Evolutionary conservation across 1,284 basidiomycete genomes (phyloP).

Genomic region (Ustilago sp.): DNA sequence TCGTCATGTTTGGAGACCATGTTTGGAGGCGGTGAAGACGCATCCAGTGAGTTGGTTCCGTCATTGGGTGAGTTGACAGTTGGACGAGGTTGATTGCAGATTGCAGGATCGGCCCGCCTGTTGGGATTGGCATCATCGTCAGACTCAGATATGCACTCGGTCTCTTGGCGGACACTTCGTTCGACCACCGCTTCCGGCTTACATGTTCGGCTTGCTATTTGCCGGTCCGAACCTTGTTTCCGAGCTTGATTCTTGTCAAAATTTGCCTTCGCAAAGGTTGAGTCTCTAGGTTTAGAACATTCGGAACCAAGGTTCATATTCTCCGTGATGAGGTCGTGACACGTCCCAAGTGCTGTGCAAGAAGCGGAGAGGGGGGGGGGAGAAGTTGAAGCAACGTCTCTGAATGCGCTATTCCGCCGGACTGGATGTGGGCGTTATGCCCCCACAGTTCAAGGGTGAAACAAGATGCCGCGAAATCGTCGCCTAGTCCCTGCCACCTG

Average conservation of each 20-base stretch:
- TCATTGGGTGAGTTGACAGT: neutral
- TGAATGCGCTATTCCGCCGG: neutral
- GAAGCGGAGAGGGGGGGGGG: neutral
- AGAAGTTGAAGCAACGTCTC: conserved; percentile 6
- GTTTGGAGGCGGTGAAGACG: neutral
- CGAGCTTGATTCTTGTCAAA: neutral
- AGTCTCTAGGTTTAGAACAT: neutral
- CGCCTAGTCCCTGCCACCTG: too few species aligned
- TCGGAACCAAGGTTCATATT: neutral
- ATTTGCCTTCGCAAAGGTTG: neutral
- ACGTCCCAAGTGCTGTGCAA: neutral
- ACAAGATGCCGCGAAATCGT: too few species aligned
- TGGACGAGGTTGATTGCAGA: too few species aligned
- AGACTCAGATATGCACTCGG: neutral
- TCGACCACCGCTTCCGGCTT: neutral
- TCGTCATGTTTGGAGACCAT: neutral
- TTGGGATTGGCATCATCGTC: too few species aligned
- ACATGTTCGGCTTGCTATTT: neutral
- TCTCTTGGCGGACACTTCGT: neutral
- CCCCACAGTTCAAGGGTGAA: too few species aligned
- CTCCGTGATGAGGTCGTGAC: neutral
- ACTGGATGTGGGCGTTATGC: neutral
- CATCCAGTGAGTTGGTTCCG: neutral
- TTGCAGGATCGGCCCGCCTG: too few species aligned
- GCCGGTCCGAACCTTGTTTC: neutral